A percentile compares a stretch with the other conserved stretches of the same genome.
Evolutionary conservation across 2,329 filamentous ascomycete species (phyloP).

Genomic region (Cyphellophora europaea): DNA sequence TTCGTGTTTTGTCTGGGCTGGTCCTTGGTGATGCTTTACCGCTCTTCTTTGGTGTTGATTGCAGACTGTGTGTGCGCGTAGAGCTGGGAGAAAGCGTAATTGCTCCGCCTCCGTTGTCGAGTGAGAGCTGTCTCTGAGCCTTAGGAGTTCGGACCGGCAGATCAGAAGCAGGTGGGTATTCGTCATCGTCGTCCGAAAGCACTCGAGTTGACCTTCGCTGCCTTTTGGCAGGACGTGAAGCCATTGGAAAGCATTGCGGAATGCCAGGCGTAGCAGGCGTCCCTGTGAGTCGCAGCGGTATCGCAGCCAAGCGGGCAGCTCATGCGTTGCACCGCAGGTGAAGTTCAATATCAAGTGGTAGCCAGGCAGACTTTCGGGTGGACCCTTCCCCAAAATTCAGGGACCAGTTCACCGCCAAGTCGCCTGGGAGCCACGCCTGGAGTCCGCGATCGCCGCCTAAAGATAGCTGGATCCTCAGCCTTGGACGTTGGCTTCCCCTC

Average conservation of each 20-base stretch:
- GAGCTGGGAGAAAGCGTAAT: neutral
- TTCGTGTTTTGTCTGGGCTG: conserved; percentile 25
- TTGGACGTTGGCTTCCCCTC: too few relatives aligned
- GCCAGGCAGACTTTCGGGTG: too few relatives aligned
- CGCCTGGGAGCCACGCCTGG: too few relatives aligned
- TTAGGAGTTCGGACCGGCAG: neutral
- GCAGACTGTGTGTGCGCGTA: conserved; percentile 5
- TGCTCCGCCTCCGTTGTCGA: neutral
- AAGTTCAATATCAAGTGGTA: too few relatives aligned
- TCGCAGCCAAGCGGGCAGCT: too few relatives aligned
- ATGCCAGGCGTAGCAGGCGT: too few relatives aligned
- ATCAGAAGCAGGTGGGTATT: conserved; percentile 1
- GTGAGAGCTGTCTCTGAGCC: neutral
- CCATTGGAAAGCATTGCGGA: conserved; percentile 13
- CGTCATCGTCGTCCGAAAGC: conserved; percentile 15
- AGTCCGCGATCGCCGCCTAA: too few relatives aligned
- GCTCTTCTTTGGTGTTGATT: conserved; percentile 2
- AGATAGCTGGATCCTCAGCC: too few relatives aligned
- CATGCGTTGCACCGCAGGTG: too few relatives aligned
- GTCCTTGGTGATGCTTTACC: conserved; percentile 18
- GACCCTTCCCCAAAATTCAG: too few relatives aligned
- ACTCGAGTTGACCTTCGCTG: conserved; percentile 17
- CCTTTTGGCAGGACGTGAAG: conserved; percentile 19
- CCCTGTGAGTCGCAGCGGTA: too few relatives aligned
- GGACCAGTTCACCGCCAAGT: too few relatives aligned